Evolutionary conservation across 176 grass and related monocot genomes (phyloP).

Genomic region (Phragmites australis): DNA sequence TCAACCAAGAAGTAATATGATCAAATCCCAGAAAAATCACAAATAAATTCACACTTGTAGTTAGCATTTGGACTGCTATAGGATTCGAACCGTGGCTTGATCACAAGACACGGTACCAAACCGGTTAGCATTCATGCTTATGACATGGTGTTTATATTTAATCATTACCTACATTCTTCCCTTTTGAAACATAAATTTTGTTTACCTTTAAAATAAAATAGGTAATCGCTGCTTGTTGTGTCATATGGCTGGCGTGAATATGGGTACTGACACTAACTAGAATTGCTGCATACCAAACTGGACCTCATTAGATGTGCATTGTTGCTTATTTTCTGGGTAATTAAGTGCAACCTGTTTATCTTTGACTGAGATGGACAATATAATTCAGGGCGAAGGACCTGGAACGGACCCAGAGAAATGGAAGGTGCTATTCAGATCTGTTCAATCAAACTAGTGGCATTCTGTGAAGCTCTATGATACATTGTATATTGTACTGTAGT

Average conservation of each 20-base stretch:
- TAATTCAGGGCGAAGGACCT: constrained; percentile 79
- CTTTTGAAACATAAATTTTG: background rate
- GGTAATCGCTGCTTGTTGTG: background rate
- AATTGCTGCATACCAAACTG: background rate
- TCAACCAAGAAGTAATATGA: background rate
- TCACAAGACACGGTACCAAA: background rate
- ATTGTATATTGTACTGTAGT: background rate
- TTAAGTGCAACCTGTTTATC: constrained; percentile 2
- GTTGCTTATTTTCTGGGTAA: background rate
- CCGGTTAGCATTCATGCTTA: constrained; percentile 18
- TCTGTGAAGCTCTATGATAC: background rate
- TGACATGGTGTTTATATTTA: background rate
- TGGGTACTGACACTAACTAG: background rate
- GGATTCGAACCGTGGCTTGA: background rate
- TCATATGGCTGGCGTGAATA: background rate
- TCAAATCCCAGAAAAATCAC: background rate
- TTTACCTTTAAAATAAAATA: background rate
- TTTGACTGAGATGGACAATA: constrained; percentile 13
- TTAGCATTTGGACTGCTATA: background rate
- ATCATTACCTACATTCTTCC: background rate
- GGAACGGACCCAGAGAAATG: constrained; percentile 74
- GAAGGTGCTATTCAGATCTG: constrained; percentile 71
- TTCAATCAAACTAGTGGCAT: constrained; percentile 41
- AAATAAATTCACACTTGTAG: background rate
- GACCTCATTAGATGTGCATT: background rate